Base-by-base conservation (phyloP, 2,329 filamentous ascomycete genomes). In the Cyclaneusma minus region DNA sequence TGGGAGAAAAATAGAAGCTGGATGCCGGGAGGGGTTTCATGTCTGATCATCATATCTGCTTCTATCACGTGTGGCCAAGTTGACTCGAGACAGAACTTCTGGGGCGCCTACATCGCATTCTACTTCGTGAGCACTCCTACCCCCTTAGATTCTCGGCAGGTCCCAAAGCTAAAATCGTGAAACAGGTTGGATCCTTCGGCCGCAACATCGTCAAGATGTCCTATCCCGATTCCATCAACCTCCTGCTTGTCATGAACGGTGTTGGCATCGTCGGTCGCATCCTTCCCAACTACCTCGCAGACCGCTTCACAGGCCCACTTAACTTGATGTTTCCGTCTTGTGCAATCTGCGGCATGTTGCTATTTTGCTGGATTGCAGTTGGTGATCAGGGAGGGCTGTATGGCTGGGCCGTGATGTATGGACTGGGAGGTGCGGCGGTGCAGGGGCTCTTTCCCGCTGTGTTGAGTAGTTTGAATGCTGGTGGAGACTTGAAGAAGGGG, bases 241-340 rank as follows among this genome's bases (percentile, higher is more conserved):
- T 68, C 3, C 43, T 70, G 13, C 49, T 69, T 20, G 48, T 64
- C 21, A 52, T 68, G 44, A 68, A 69, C 36, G 60, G 56, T 9
- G 49, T 66, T 13, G 63, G 63, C 1, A 32, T 62, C 10, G 24
- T 58, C 4, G 60, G 59, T 13, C 57, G 64, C 3, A 33, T 66
- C 5, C 38, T 63, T 6, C 61, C 61, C 0, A 56, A 52, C 24
- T 46, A 50, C 21, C 35, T 62, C 5, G 60, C 63, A 3, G 63
- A 68, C 40, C 47, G 47, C 16, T 59, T 49, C 28, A 46, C 58
- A 5, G 65, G 67, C 2, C 58, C 62, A 1, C 39, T 70, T 26
- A 72, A 69, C 37, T 46, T 58, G 4, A 40, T 68, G 21, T 52
- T 60, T 21, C 53, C 62, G 0, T 52, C 55, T 21, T 48, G 56